Conservation (phyloP, 768 basidiomycete genomes). For the Pleurotus platypus region DNA sequence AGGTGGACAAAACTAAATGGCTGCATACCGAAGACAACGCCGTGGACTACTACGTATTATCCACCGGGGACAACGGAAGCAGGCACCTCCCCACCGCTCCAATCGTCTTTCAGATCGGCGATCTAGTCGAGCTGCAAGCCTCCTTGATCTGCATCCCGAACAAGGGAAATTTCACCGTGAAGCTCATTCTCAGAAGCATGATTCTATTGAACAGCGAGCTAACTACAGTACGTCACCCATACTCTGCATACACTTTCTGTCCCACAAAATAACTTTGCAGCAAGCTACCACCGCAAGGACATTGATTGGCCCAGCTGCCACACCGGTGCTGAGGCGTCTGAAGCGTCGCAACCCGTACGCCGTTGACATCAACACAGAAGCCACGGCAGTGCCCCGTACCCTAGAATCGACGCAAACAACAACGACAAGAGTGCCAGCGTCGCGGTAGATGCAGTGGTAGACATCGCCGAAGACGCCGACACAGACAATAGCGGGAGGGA, state of each 20-base stretch:
- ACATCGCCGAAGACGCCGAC: too few relatives aligned
- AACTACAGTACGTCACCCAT: background rate
- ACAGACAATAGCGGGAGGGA: too few relatives aligned
- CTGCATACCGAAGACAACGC: background rate
- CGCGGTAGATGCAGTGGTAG: too few relatives aligned
- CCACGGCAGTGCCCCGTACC: too few relatives aligned
- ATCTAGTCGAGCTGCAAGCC: background rate
- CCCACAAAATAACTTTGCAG: background rate
- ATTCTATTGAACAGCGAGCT: background rate
- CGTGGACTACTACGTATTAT: background rate
- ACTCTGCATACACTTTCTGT: background rate
- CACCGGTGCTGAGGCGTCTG: background rate
- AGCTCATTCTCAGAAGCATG: background rate
- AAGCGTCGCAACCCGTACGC: background rate
- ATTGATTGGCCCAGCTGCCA: background rate
- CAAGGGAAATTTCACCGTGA: background rate
- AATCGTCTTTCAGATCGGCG: background rate
- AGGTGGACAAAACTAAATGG: background rate
- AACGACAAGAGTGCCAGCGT: too few relatives aligned
- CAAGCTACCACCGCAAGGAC: background rate
- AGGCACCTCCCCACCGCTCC: background rate
- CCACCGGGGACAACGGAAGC: background rate
- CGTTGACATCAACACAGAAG: background rate
- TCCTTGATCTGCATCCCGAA: background rate
- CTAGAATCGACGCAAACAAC: too few relatives aligned